These are phyloP conservation scores for Leccinum fibrillosum DNA, from an alignment of 768 basidiomycete genomes.

Conservation along the genomic window DNA sequence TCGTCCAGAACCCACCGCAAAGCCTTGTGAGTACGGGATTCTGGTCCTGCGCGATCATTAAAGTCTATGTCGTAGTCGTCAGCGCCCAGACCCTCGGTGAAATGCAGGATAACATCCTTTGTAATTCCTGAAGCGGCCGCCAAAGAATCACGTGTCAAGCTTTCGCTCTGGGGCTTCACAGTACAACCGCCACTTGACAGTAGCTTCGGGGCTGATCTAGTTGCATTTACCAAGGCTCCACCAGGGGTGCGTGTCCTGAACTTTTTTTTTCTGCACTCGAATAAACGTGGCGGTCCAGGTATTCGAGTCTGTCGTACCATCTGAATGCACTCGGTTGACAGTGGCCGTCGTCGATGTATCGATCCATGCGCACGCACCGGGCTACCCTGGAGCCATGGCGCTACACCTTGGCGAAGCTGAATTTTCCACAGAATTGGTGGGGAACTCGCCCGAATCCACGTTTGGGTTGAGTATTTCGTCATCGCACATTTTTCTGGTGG, in stretches of 20 bases:
- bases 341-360: constrained; percentile 67
- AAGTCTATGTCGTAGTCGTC: constrained; percentile 35
- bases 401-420: constrained; percentile 61
- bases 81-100: constrained; percentile 49
- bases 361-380: constrained; percentile 54
- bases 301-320: constrained; percentile 92
- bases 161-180: constrained; percentile 63
- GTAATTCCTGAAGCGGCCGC: constrained; percentile 53
- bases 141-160: constrained; percentile 77
- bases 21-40: constrained; percentile 48
- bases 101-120: constrained; percentile 65
- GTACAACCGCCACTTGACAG: constrained; percentile 61
- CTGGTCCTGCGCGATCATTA: neutral
- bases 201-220: constrained; percentile 59
- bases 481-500: constrained; percentile 51
- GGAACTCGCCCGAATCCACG: constrained; percentile 54
- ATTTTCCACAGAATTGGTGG: constrained; percentile 71
- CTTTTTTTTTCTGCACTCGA: neutral
- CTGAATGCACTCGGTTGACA: constrained; percentile 74
- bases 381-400: constrained; percentile 62
- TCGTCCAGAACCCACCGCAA: constrained; percentile 55
- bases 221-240: constrained; percentile 71
- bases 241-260: constrained; percentile 65
- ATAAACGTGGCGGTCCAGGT: constrained; percentile 42
- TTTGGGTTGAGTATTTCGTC: constrained; percentile 49